These are phyloP conservation scores for Paraphoma sp. DNA, from an alignment of 2,329 filamentous ascomycete species.

Conservation along the genomic window DNA sequence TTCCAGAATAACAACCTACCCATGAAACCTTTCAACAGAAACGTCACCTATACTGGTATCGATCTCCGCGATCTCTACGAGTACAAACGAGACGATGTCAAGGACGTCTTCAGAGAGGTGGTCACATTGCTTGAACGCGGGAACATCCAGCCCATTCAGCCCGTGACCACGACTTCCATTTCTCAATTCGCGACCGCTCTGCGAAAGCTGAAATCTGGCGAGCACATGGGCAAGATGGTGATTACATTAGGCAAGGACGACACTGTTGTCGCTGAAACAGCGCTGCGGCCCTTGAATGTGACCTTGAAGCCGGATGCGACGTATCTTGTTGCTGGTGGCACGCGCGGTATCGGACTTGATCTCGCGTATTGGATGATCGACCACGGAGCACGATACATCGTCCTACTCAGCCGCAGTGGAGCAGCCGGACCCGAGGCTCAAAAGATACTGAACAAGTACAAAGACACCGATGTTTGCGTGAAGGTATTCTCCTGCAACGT, in stretches of 20 bases:
- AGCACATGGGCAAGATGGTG: slow-evolving; percentile 51
- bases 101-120: neutral
- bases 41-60: slow-evolving; percentile 8
- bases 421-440: too few relatives aligned
- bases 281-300: too few relatives aligned
- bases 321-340: slow-evolving; percentile 27
- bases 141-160: slow-evolving; percentile 1
- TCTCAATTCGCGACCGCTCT: slow-evolving; percentile 8
- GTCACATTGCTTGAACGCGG: slow-evolving; percentile 6
- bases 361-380: slow-evolving; percentile 22
- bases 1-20: slow-evolving; percentile 15
- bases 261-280: too few relatives aligned
- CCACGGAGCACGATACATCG: slow-evolving; percentile 24
- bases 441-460: too few relatives aligned
- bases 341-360: slow-evolving; percentile 26
- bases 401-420: slow-evolving; percentile 22
- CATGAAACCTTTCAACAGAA: slow-evolving; percentile 17
- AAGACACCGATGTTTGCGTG: too few relatives aligned
- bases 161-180: too few relatives aligned
- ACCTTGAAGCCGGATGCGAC: slow-evolving; percentile 18
- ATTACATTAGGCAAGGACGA: slow-evolving; percentile 32
- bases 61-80: too few relatives aligned
- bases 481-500: too few relatives aligned
- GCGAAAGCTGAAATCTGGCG: slow-evolving; percentile 36
- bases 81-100: slow-evolving; percentile 1